Evolutionary conservation across 441 rosid species (phyloP), one percentile per base, ranked within the genome.

Genomic region (Gossypium schwendimanii): DNA sequence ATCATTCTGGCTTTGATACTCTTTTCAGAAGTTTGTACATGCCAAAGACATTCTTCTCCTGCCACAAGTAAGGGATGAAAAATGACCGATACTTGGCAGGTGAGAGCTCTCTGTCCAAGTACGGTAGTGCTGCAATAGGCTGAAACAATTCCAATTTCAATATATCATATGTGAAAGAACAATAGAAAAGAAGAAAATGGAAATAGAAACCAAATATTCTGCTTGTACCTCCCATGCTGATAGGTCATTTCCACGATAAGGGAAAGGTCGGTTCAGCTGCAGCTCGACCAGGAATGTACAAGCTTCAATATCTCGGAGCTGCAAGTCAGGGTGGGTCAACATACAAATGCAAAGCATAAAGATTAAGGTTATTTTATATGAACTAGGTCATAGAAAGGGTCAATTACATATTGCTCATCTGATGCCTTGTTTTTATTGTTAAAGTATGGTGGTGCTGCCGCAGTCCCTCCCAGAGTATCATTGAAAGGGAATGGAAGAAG

Each of bases 401-500:
- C 44, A 67, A 53, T 81, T 92, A 92, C 98, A 49, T 78, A 94
- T 92, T 94, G 98, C 76, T 84, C 83, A 72, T 85, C 81, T 1
- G 96, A 87, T 71, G 93, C 97, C 87, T 81, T 84, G 88, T 94
- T 94, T 83, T 87, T 91, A 73, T 88, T 80, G 88, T 94, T 94
- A 76, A 92, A 92, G 77, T 88, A 87, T 12, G 84, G 81, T 18
- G 96, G 97, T 74, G 96, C 88, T 6, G 96, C 89, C 69, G 97
- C 83, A 76, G 97, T 94, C 75, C 98, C 98, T 7, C 99, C 96
- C 53, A 91, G 73, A 41, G 94, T 84, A 50, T 84, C 81, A 76
- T 94, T 94, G 78, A 87, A 94, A 12, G 96, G 99, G 63, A 91
- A 76, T 23, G 99, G 99, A 79, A 94, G 97, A 79, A 94, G 92